Evolutionary conservation across 2,329 filamentous ascomycete genomes (phyloP).

Genomic region (Paecilomyces niveus): DNA sequence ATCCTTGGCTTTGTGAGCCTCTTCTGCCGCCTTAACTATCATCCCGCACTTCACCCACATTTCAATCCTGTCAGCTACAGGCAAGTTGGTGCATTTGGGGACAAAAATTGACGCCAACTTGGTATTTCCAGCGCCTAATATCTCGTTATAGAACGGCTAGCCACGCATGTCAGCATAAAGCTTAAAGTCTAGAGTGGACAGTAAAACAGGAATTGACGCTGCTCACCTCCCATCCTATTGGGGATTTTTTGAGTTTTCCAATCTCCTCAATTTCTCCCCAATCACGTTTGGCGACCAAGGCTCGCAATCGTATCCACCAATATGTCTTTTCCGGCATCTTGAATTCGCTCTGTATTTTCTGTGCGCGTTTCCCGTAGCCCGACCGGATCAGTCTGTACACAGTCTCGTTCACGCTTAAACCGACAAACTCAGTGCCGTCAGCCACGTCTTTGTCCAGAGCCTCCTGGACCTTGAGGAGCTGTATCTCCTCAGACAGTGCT

Average conservation of each 20-base stretch:
- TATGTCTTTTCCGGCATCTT: slow-evolving; percentile 84
- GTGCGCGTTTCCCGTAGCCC: slow-evolving; percentile 76
- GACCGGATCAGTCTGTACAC: slow-evolving; percentile 79
- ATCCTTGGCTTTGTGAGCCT: slow-evolving; percentile 78
- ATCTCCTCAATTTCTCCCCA: slow-evolving; percentile 91
- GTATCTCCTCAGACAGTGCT: slow-evolving; percentile 70
- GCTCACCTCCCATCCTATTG: slow-evolving; percentile 91
- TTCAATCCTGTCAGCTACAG: slow-evolving; percentile 62
- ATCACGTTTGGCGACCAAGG: slow-evolving; percentile 80
- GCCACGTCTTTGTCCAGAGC: slow-evolving; percentile 76
- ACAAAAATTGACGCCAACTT: slow-evolving; percentile 78
- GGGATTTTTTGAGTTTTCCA: slow-evolving; percentile 66
- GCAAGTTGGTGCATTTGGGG: slow-evolving; percentile 71
- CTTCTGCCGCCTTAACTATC: slow-evolving; percentile 81
- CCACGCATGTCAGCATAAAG: slow-evolving; percentile 19
- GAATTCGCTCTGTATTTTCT: slow-evolving; percentile 86
- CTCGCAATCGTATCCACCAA: slow-evolving; percentile 81
- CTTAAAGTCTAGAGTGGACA: slow-evolving; percentile 7
- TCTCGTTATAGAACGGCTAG: slow-evolving; percentile 85
- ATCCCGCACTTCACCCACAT: slow-evolving; percentile 98
- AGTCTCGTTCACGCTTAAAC: slow-evolving; percentile 83
- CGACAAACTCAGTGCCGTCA: slow-evolving; percentile 57
- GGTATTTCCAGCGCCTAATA: slow-evolving; percentile 80
- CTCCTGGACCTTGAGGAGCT: slow-evolving; percentile 79
- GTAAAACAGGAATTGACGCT: slow-evolving; percentile 5